These are phyloP conservation scores for Solanum medicagineum DNA, from an alignment of 257 asterid genomes.

Conservation along the genomic window DNA sequence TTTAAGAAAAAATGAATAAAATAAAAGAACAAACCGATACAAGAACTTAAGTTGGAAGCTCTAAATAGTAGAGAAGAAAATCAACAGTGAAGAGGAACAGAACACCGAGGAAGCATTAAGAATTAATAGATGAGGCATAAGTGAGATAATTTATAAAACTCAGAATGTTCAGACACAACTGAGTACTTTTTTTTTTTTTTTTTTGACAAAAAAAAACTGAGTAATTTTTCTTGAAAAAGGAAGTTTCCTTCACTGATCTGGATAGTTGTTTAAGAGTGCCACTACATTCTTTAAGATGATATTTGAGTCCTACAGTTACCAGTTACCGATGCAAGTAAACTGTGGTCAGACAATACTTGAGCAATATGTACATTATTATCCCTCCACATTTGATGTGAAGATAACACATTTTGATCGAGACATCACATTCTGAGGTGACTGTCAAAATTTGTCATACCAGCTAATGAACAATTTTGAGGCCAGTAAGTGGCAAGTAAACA, in stretches of 20 bases:
- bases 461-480: background rate
- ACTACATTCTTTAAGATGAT: background rate
- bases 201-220: background rate
- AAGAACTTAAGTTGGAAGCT: background rate
- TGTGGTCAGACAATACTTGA: background rate
- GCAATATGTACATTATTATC: background rate
- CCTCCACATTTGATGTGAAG: background rate
- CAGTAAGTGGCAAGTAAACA: background rate
- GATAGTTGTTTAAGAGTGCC: background rate
- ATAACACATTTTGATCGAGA: background rate
- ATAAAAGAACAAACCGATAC: background rate
- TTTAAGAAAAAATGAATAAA: background rate
- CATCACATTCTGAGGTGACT: background rate
- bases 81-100: background rate
- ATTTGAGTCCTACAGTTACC: background rate
- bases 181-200: background rate
- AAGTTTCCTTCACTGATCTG: background rate
- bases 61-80: background rate
- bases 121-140: background rate
- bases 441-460: background rate
- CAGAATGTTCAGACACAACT: background rate
- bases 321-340: background rate
- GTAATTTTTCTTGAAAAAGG: background rate
- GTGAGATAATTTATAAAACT: background rate
- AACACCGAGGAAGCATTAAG: background rate